Evolutionary conservation across 768 basidiomycete genomes (phyloP).

Genomic region (Lactarius pseudohatsudake): DNA sequence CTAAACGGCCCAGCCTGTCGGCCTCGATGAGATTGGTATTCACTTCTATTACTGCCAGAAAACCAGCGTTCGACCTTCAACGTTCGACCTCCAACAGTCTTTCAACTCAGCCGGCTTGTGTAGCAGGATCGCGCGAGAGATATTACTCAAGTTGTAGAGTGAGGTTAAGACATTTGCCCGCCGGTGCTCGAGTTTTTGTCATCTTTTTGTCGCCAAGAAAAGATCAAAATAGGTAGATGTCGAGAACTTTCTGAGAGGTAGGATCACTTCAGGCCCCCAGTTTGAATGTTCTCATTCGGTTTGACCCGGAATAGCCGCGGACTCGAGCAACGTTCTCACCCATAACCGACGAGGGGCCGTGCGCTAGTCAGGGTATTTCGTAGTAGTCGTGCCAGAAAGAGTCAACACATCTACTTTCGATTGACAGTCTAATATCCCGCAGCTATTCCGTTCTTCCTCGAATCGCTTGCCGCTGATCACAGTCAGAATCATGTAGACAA

Average conservation of each 20-base stretch:
- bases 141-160: neutral
- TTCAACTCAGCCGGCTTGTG: neutral
- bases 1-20: neutral
- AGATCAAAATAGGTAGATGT: neutral
- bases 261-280: neutral
- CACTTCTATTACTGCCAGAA: neutral
- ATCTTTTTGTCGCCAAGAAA: neutral
- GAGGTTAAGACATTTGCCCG: neutral
- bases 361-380: neutral
- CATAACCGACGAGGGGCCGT: neutral
- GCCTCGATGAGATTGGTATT: neutral
- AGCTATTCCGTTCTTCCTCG: constrained; percentile 89
- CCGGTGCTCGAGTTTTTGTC: neutral
- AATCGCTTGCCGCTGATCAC: constrained; percentile 77
- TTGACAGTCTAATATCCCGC: constrained; percentile 62
- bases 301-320: neutral
- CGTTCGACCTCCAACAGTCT: neutral
- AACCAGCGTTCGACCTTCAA: neutral
- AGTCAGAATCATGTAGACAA: constrained; percentile 8
- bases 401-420: neutral
- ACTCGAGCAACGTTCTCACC: neutral
- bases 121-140: neutral
- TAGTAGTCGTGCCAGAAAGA: neutral
- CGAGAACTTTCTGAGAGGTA: neutral
- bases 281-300: neutral